Conservation (phyloP, 2,329 filamentous ascomycete genomes). For the Dryadomyces sulphureus region DNA sequence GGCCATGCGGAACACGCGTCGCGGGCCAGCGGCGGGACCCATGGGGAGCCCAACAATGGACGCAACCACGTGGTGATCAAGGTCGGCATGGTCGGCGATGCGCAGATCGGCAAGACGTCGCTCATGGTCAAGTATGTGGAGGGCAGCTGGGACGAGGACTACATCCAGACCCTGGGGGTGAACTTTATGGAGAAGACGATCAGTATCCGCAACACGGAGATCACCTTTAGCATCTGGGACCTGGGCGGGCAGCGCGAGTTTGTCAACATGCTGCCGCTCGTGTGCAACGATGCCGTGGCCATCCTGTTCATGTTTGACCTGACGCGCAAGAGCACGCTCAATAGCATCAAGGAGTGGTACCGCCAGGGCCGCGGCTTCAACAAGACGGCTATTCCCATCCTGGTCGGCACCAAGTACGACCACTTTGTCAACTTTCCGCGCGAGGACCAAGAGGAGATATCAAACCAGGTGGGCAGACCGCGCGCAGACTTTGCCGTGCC, state of each 20-base stretch:
- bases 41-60: conserved; percentile 26
- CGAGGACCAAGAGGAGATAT: conserved; percentile 97
- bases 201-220: conserved; percentile 96
- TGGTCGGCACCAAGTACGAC: conserved; percentile 97
- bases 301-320: conserved; percentile 99
- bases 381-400: conserved; percentile 97
- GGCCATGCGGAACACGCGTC: conserved; percentile 29
- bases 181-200: conserved; percentile 99
- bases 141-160: conserved; percentile 98
- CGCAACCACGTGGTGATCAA: conserved; percentile 86
- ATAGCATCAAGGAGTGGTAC: conserved; percentile 99
- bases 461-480: conserved; percentile 62
- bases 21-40: conserved; percentile 23
- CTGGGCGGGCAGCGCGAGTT: conserved; percentile 95
- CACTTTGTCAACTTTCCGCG: conserved; percentile 98
- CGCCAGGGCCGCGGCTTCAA: conserved; percentile 95
- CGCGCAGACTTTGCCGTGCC: neutral
- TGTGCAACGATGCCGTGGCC: conserved; percentile 96
- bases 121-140: conserved; percentile 99
- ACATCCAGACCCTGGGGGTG: conserved; percentile 95
- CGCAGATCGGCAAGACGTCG: conserved; percentile 97
- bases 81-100: conserved; percentile 98
- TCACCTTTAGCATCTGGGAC: conserved; percentile 99
- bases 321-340: conserved; percentile 92
- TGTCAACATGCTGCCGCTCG: conserved; percentile 98